Base-by-base conservation (phyloP, 768 basidiomycete species). In the Mycena rosella region DNA sequence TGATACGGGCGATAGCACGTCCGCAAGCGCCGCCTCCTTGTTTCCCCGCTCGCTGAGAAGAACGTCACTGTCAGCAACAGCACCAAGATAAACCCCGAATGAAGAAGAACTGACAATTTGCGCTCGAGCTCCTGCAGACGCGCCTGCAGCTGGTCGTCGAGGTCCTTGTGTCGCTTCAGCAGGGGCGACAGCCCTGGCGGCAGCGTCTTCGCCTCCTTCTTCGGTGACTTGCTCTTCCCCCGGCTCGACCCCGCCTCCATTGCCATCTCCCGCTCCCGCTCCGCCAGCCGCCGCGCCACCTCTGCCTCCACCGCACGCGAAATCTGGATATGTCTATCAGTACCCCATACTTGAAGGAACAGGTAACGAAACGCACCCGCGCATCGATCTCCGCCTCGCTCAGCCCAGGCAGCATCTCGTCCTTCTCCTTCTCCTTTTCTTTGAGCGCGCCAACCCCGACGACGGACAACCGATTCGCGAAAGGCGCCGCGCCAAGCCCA, bases 341-440 rank as follows among this genome's bases (percentile, higher is more conserved):
- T 20, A 38, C 38, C 51, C 48, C 15, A 9, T 26, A 53, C 18
- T 59, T 32, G 70, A 69, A 42, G 30, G 36, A 49, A 26, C 40
- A 36, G 24, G 44, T 29, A 34, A 34, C 51, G 60, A 52, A 54
- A 77, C 84, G n/a, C 72, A 91, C 93, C 80, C 89, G 82, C 38
- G 90, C 90, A 68, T 94, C 90, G 67, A 94, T 91, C 53, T 94
- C 92, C 73, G 88, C 86, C 77, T 91, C 90, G 3, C 88, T 87
- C 69, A 91, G 74, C 32, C 83, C 84, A 44, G 65, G 47, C 5
- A 44, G 47, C 75, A 73, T 51, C 44, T 80, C 59, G 22, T 56
- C 67, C 47, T n/a, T 34, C 45, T 24, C 64, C 40, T 27, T 42
- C 36, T 36, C 53, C 58, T 30, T 36, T 22, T 27, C 66, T 24